Conservation (phyloP, 2,329 filamentous ascomycete genomes). For the Huntiella moniliformis region DNA sequence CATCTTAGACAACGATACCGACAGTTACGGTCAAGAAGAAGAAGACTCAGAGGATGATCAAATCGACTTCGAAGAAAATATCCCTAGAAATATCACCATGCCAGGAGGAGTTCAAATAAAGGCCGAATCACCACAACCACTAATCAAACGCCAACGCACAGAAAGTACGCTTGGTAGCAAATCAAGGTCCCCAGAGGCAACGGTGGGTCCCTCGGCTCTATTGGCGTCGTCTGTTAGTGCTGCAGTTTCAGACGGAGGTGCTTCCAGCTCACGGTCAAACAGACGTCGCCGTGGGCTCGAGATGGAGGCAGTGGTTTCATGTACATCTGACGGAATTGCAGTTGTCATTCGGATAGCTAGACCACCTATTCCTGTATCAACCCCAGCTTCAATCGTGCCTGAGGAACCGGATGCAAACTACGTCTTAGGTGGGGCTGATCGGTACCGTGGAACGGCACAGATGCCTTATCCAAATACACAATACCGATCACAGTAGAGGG, state of each 20-base stretch:
- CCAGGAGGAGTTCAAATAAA: neutral
- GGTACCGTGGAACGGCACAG: too few relatives aligned
- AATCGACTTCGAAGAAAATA: constrained; percentile 11
- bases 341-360: constrained; percentile 61
- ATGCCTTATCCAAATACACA: too few relatives aligned
- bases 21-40: constrained; percentile 26
- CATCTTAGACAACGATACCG: constrained; percentile 24
- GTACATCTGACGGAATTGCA: constrained; percentile 72
- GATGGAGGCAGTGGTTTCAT: constrained; percentile 78
- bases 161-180: neutral
- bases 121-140: constrained; percentile 6
- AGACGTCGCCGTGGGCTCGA: constrained; percentile 29
- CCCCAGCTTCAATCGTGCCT: constrained; percentile 23
- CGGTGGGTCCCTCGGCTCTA: too few relatives aligned
- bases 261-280: too few relatives aligned
- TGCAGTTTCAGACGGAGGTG: neutral
- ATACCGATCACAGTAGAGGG: too few relatives aligned
- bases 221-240: too few relatives aligned
- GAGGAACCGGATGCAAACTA: neutral
- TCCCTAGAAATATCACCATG: neutral
- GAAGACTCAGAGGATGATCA: constrained; percentile 16
- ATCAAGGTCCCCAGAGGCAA: too few relatives aligned
- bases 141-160: constrained; percentile 5
- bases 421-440: too few relatives aligned
- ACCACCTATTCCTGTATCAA: constrained; percentile 43